Conservation (phyloP, 768 basidiomycete species). For the Agrocybe pediades region DNA sequence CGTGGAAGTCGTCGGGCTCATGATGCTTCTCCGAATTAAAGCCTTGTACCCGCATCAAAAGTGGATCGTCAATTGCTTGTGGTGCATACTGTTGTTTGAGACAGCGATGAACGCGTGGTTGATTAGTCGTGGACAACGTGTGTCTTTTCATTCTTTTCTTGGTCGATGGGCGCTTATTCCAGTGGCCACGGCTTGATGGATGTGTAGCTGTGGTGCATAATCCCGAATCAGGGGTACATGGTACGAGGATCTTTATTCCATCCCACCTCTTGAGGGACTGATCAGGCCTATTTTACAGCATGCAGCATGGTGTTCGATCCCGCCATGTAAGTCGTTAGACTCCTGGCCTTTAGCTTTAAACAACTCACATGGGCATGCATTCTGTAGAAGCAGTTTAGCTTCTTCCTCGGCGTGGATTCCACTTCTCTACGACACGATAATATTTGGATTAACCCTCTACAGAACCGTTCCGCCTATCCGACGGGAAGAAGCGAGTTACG, state of each 20-base stretch:
- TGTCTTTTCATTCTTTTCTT: slow-evolving; percentile 14
- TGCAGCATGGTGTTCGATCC: slow-evolving; percentile 46
- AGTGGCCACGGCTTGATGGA: neutral
- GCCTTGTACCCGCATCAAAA: slow-evolving; percentile 38
- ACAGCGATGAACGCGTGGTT: slow-evolving; percentile 55
- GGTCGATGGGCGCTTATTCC: neutral
- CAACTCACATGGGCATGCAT: neutral
- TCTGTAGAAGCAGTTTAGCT: slow-evolving; percentile 33
- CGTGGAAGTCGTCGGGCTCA: slow-evolving; percentile 51
- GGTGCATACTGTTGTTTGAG: slow-evolving; percentile 42
- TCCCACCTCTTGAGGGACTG: neutral
- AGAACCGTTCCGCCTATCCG: slow-evolving; percentile 38
- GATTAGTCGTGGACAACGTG: slow-evolving; percentile 51
- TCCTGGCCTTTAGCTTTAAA: neutral
- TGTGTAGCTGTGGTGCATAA: slow-evolving; percentile 45
- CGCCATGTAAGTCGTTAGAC: slow-evolving; percentile 26
- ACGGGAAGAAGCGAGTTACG: slow-evolving; percentile 34
- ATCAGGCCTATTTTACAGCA: slow-evolving; percentile 22
- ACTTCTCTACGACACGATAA: slow-evolving; percentile 47
- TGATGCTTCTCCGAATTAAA: slow-evolving; percentile 60
- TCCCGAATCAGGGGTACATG: slow-evolving; percentile 34
- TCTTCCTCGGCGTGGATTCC: slow-evolving; percentile 56
- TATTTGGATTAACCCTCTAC: slow-evolving; percentile 39
- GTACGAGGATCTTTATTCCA: slow-evolving; percentile 17
- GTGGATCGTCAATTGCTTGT: slow-evolving; percentile 29